Evolutionary conservation across 2,329 filamentous ascomycete species (phyloP).

Genomic region (Pyrenochaeta sp.): DNA sequence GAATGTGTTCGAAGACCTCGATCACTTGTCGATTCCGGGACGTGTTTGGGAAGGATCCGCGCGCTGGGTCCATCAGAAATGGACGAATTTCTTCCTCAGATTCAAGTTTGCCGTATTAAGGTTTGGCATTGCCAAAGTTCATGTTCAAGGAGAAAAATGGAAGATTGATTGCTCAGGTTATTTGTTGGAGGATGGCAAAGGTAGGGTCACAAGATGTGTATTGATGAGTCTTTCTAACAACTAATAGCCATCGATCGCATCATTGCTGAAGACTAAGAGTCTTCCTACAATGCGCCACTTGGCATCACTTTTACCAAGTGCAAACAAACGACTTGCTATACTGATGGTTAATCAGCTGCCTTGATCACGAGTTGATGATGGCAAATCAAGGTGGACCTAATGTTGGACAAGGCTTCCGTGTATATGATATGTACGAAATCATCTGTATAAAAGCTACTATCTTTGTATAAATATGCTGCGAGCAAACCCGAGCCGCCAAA

Average conservation of each 20-base stretch:
- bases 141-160: conserved; percentile 43
- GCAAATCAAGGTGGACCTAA: too few relatives aligned
- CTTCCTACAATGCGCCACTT: not conserved
- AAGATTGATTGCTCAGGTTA: conserved; percentile 47
- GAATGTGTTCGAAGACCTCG: conserved; percentile 35
- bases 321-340: too few relatives aligned
- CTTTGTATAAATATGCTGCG: too few relatives aligned
- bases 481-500: too few relatives aligned
- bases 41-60: conserved; percentile 37
- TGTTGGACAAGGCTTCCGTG: too few relatives aligned
- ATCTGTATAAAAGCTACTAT: too few relatives aligned
- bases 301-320: too few relatives aligned
- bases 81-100: conserved; percentile 44
- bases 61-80: conserved; percentile 44
- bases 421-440: too few relatives aligned
- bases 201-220: conserved; percentile 26
- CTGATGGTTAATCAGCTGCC: too few relatives aligned
- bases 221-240: conserved; percentile 11
- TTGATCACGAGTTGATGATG: too few relatives aligned
- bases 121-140: conserved; percentile 40
- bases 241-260: conserved; percentile 41
- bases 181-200: conserved; percentile 43
- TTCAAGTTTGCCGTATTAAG: conserved; percentile 46
- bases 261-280: conserved; percentile 35
- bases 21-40: conserved; percentile 26